phyloP scores from a whole-genome alignment of 768 basidiomycete species.

The Lactarius evosmus region DNA sequence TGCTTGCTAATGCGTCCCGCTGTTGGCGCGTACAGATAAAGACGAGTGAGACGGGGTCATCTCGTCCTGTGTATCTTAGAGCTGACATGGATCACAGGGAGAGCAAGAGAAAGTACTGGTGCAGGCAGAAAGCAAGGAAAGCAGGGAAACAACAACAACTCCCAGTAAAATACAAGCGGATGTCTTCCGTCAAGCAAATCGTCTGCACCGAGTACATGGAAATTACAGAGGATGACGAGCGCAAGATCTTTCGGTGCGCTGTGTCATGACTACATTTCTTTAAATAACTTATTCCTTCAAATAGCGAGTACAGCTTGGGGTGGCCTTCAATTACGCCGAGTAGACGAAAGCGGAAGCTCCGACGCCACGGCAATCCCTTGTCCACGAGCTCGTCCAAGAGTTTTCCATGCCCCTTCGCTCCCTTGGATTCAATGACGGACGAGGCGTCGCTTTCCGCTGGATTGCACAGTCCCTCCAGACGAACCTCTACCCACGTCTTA shows the following conservation, averaged over 20 bases:
- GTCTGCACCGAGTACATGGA: slow-evolving; percentile 48
- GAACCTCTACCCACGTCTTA: slow-evolving; percentile 43
- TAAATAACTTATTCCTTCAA: slow-evolving; percentile 3
- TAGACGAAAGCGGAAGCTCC: slow-evolving; percentile 32
- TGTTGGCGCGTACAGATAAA: slow-evolving; percentile 35
- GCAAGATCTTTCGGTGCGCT: slow-evolving; percentile 36
- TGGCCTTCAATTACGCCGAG: slow-evolving; percentile 32
- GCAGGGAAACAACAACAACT: slow-evolving; percentile 36
- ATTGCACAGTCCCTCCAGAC: slow-evolving; percentile 51
- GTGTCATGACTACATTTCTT: background rate
- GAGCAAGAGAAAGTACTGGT: slow-evolving; percentile 37
- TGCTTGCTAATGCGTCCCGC: background rate
- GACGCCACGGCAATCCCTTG: slow-evolving; percentile 27
- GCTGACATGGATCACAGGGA: slow-evolving; percentile 11
- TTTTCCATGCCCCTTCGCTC: slow-evolving; percentile 27
- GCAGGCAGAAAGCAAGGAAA: slow-evolving; percentile 30
- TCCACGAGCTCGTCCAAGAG: slow-evolving; percentile 25
- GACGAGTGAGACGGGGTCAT: slow-evolving; percentile 37
- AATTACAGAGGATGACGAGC: slow-evolving; percentile 31
- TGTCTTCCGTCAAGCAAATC: slow-evolving; percentile 46
- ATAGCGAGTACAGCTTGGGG: slow-evolving; percentile 33
- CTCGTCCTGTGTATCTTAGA: too few species aligned
- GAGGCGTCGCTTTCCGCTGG: slow-evolving; percentile 56
- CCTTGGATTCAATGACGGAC: slow-evolving; percentile 48
- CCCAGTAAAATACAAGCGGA: slow-evolving; percentile 35